Conservation (phyloP, 1,284 basidiomycete species). For the Puccinia polysora region DNA sequence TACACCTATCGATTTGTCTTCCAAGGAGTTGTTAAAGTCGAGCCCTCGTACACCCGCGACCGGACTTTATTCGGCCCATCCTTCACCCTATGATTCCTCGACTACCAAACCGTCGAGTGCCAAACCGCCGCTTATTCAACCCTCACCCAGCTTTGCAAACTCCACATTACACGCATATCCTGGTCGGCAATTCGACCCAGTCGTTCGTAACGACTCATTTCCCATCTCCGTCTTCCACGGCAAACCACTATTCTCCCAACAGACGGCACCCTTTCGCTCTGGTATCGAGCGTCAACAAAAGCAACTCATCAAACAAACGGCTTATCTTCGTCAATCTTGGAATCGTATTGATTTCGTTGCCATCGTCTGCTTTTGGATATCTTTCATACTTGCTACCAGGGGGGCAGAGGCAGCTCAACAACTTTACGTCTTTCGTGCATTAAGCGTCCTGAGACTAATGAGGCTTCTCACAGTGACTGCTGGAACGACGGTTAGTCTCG, state of each 20-base stretch:
- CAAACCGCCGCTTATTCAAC: not conserved
- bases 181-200: not conserved
- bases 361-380: conserved; percentile 70
- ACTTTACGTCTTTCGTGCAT: conserved; percentile 69
- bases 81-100: conserved; percentile 57
- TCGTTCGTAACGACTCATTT: conserved; percentile 13
- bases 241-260: conserved; percentile 28
- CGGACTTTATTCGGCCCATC: not conserved
- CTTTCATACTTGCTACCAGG: conserved; percentile 65
- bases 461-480: conserved; percentile 80
- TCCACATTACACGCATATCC: not conserved
- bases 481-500: conserved; percentile 65
- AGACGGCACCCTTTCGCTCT: conserved; percentile 33
- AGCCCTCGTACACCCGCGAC: conserved; percentile 2
- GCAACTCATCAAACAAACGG: conserved; percentile 48
- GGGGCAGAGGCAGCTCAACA: conserved; percentile 63
- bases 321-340: conserved; percentile 91
- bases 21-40: conserved; percentile 4
- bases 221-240: not conserved
- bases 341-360: conserved; percentile 84
- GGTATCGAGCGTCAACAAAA: conserved; percentile 41
- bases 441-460: conserved; percentile 79
- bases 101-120: not conserved
- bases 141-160: conserved; percentile 10
- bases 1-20: not conserved